A percentile compares a stretch with the other conserved stretches of the same genome.
phyloP scores from a whole-genome alignment of 441 rosid genomes.

The Populus hybrid region DNA sequence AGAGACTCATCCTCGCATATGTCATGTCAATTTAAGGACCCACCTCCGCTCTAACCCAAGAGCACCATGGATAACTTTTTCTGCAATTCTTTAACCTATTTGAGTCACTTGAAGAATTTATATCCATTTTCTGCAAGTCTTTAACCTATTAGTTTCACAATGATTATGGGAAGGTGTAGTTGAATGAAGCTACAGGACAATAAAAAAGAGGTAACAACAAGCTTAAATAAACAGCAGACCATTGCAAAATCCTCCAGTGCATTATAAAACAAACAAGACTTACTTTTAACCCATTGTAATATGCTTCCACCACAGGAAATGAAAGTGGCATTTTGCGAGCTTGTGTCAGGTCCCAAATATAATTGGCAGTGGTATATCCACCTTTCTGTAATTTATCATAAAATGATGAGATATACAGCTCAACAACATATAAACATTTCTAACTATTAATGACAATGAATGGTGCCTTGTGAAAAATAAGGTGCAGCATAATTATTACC shows the following conservation, averaged over 20 bases:
- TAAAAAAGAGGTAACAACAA: neutral
- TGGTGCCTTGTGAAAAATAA: neutral
- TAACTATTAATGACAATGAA: neutral
- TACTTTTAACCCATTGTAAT: conserved; percentile 80
- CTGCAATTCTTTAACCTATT: no score
- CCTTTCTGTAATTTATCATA: conserved; percentile 49
- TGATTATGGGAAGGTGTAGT: neutral
- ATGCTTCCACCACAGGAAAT: conserved; percentile 70
- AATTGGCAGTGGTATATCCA: conserved; percentile 82
- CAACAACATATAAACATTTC: neutral
- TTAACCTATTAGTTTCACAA: neutral
- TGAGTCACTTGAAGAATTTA: no score
- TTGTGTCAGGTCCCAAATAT: conserved; percentile 90
- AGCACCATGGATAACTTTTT: no score
- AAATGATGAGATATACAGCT: neutral
- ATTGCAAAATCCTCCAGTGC: neutral
- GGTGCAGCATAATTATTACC: conserved; percentile 36
- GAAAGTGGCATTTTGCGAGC: conserved; percentile 44
- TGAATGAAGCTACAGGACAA: neutral
- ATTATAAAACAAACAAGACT: conserved; percentile 22
- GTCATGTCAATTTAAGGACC: no score
- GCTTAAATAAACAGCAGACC: neutral
- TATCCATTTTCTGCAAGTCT: neutral
- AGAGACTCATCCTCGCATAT: no score
- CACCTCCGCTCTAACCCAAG: no score